These are phyloP conservation scores for Ilyonectria destructans DNA, from an alignment of 2,329 filamentous ascomycete genomes.

Conservation along the genomic window DNA sequence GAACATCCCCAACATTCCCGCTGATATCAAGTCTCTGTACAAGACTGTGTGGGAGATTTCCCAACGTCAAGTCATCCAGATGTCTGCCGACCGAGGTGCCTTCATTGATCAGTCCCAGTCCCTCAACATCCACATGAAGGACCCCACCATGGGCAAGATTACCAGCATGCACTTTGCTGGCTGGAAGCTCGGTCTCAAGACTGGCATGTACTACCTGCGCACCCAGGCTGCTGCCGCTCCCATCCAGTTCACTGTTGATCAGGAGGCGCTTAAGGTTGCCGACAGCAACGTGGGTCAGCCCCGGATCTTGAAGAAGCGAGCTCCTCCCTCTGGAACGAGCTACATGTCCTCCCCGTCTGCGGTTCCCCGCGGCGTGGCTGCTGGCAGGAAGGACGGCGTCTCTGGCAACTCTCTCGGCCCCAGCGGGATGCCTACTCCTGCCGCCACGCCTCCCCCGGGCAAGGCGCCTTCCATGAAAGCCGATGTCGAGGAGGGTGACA, in stretches of 20 bases:
- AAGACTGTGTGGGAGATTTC: conserved; percentile 99
- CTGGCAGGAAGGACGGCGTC: conserved; percentile 68
- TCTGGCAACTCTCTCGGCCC: conserved; percentile 56
- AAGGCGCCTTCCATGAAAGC: conserved; percentile 82
- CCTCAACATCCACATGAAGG: conserved; percentile 99
- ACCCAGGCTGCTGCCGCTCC: conserved; percentile 97
- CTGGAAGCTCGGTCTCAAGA: conserved; percentile 99
- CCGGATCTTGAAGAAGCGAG: conserved; percentile 79
- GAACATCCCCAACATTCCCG: conserved; percentile 96
- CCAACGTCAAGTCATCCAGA: conserved; percentile 94
- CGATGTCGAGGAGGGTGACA: conserved; percentile 83
- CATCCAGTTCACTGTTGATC: conserved; percentile 99
- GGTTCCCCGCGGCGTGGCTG: conserved; percentile 78
- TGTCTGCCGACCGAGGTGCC: conserved; percentile 97
- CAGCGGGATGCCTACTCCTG: conserved; percentile 80
- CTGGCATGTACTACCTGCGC: conserved; percentile 99
- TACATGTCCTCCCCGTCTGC: conserved; percentile 71
- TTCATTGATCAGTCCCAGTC: conserved; percentile 99
- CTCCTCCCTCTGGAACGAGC: conserved; percentile 65
- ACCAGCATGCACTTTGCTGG: conserved; percentile 99
- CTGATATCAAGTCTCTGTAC: conserved; percentile 96
- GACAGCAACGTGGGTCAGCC: conserved; percentile 84
- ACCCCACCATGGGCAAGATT: conserved; percentile 99
- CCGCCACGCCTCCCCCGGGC: conserved; percentile 77
- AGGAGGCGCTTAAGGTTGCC: conserved; percentile 90